Conservation (phyloP, 2,329 filamentous ascomycete species). For the Pestalotiopsis sp. region DNA sequence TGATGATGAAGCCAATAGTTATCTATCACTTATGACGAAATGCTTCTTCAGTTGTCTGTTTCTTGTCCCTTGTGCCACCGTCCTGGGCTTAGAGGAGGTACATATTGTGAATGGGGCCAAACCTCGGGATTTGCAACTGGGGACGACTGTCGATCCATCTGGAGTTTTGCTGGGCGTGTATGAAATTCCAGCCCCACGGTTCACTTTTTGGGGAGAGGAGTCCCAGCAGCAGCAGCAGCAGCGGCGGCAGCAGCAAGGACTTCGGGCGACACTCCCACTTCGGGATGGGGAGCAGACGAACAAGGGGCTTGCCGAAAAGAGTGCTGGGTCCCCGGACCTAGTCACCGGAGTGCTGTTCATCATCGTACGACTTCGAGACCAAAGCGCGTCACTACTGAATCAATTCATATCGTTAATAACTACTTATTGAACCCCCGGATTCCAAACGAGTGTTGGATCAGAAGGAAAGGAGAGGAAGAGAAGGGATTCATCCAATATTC, state of each 20-base stretch:
- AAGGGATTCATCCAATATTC: too few species aligned
- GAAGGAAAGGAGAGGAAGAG: too few species aligned
- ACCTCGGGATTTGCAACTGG: slow-evolving; percentile 3
- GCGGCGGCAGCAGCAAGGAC: neutral
- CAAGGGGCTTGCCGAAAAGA: neutral
- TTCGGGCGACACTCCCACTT: neutral
- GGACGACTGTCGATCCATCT: neutral
- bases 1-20: neutral
- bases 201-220: neutral
- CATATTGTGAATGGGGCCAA: neutral
- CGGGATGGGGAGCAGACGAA: neutral
- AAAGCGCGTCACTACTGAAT: neutral
- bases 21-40: too few species aligned
- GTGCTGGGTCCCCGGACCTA: neutral
- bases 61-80: neutral
- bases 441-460: neutral
- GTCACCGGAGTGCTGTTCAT: neutral
- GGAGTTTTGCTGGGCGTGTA: neutral
- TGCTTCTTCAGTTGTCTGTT: neutral
- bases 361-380: slow-evolving; percentile 8
- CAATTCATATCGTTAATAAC: neutral
- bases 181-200: slow-evolving; percentile 2
- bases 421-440: neutral
- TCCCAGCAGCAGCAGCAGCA: neutral
- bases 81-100: neutral